Conservation (phyloP, 2,329 filamentous ascomycete species). For the Colletotrichum sp. region DNA sequence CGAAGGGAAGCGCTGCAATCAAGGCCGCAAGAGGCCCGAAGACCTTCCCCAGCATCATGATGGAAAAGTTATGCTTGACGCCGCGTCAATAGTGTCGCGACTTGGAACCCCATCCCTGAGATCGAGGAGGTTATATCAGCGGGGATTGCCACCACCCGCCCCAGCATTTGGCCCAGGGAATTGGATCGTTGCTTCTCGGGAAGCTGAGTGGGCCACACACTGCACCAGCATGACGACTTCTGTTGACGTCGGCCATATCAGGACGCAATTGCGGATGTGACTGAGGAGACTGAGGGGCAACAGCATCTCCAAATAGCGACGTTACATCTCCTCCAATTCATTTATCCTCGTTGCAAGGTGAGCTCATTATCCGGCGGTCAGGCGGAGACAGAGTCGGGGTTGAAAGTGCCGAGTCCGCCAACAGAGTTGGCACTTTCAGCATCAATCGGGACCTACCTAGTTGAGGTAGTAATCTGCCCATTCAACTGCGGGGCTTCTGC, state of each 20-base stretch:
- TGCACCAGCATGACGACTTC: neutral
- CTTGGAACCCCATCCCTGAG: neutral
- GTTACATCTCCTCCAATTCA: slow-evolving; percentile 1
- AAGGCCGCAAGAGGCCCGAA: neutral
- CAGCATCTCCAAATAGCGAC: neutral
- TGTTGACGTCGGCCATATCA: neutral
- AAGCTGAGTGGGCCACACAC: neutral
- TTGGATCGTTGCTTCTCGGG: neutral
- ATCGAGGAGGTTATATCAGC: neutral
- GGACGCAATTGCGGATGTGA: neutral
- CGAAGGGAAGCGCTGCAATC: neutral
- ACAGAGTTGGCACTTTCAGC: neutral
- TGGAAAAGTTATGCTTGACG: neutral
- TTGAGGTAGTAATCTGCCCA: neutral
- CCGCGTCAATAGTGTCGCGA: neutral
- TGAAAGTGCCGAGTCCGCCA: neutral
- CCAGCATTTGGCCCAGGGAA: no score
- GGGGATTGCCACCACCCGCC: neutral
- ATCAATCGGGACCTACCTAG: neutral
- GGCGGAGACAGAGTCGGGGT: neutral
- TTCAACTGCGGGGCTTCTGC: neutral
- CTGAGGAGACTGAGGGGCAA: neutral
- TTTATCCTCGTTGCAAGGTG: neutral
- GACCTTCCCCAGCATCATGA: neutral
- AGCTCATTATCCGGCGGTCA: neutral